These are phyloP conservation scores for Arthrobotrys megalospora DNA, from an alignment of 2,329 filamentous ascomycete genomes.

Conservation along the genomic window DNA sequence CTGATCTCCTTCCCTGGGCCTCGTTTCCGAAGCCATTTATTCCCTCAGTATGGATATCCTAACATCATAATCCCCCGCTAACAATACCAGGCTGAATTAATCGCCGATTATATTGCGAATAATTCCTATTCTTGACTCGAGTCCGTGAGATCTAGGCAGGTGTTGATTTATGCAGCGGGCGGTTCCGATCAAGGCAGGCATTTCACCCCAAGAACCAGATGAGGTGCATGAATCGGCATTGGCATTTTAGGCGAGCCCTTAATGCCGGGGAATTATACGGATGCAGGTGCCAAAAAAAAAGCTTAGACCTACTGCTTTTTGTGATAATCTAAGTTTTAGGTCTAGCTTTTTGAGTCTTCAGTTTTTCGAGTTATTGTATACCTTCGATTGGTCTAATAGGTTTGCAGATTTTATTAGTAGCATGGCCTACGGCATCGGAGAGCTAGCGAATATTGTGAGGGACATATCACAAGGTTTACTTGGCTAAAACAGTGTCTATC, in stretches of 20 bases:
- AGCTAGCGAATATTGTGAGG: background rate
- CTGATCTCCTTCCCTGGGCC: background rate
- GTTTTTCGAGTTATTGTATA: no score
- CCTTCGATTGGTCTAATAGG: no score
- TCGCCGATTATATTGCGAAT: constrained; percentile 12
- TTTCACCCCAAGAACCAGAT: background rate
- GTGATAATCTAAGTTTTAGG: no score
- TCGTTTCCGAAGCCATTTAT: background rate
- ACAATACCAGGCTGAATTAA: background rate
- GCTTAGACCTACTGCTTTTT: background rate
- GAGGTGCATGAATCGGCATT: constrained; percentile 26
- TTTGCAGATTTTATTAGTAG: no score
- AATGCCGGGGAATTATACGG: constrained; percentile 18
- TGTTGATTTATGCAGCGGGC: constrained; percentile 5
- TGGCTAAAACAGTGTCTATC: background rate
- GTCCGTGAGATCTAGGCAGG: background rate
- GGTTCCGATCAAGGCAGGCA: constrained; percentile 23
- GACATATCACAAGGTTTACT: constrained; percentile 1
- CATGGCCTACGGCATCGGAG: background rate
- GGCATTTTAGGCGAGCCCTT: constrained; percentile 30
- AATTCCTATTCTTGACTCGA: background rate
- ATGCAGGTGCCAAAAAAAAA: constrained; percentile 19
- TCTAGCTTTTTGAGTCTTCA: no score
- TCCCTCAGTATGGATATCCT: background rate
- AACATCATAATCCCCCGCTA: background rate